A percentile compares a stretch with the other conserved stretches of the same genome.
phyloP scores from a whole-genome alignment of 2,329 filamentous ascomycete genomes.

The Colletotrichum endophyticum region DNA sequence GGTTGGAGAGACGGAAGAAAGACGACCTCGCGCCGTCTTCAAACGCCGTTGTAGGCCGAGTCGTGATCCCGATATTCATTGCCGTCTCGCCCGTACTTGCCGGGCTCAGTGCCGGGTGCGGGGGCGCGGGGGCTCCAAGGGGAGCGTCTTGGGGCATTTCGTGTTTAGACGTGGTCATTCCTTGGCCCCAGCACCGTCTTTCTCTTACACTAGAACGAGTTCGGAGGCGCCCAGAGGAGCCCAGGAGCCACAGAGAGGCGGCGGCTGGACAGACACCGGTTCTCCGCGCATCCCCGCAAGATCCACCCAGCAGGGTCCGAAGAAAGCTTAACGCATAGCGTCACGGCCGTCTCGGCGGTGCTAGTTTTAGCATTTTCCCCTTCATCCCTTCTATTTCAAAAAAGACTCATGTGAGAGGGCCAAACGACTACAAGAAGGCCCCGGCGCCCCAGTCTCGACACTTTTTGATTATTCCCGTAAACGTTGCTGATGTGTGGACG shows the following conservation, averaged over 20 bases:
- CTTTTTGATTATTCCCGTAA: neutral
- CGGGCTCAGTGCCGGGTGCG: constrained; percentile 10
- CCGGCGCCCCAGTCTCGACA: neutral
- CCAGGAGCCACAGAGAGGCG: neutral
- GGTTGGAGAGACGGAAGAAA: neutral
- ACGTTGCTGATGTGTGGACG: neutral
- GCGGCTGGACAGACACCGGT: neutral
- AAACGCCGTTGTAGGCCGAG: neutral
- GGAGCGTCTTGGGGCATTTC: neutral
- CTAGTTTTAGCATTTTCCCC: neutral
- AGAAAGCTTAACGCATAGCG: constrained; percentile 2
- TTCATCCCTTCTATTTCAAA: neutral
- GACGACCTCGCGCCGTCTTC: neutral
- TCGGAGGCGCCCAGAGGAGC: neutral
- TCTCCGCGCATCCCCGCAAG: neutral
- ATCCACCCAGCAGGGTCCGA: constrained; percentile 3
- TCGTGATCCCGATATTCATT: constrained; percentile 4
- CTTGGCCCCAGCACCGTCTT: neutral
- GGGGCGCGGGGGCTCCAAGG: neutral
- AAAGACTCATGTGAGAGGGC: neutral
- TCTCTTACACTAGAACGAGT: neutral
- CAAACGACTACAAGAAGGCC: neutral
- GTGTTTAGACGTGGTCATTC: neutral
- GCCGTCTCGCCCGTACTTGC: constrained; percentile 7
- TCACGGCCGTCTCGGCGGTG: neutral